Evolutionary conservation across 305 asterid genomes (phyloP), one percentile per base, ranked within the genome.

Genomic region (Plantago coronopus): DNA sequence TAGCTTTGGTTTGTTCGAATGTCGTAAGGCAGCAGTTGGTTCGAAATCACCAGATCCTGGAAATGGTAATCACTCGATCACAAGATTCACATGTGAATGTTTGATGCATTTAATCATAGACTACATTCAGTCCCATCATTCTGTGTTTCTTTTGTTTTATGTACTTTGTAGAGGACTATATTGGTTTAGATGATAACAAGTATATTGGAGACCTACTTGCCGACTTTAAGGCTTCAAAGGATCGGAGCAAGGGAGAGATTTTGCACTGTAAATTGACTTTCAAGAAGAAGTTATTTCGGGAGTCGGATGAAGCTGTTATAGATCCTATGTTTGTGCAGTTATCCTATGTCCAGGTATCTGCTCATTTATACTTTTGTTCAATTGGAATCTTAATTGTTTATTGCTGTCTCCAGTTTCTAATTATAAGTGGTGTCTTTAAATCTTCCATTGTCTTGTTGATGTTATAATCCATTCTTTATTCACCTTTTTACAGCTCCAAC

Each of bases 281-380:
- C 72, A 93, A 89, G 74, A 93, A 93, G 82, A 93, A 87, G 83
- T 78, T 93, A 69, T 93, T 93, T 69, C 87, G 99, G 69, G 99
- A 93, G 81, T 82, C 91, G 17, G 99, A 93, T 78, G 99, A 93
- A 79, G 86, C 96, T 71, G 77, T 87, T 63, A 69, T 88, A 54
- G 99, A 89, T 69, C 83, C 88, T 50, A 93, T 93, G 99, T 93
- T 93, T 73, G 79, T 85, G 84, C 99, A 93, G 76, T 68, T 93
- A 66, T 93, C 89, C 31, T 93, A 83, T 78, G 99, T 93, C 64
- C 99, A 93, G 72, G 99, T 87, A 79, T 68, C 88, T 48, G 19
- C 46, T 27, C 1, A 48, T n/a, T 50, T 43, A 38, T 29, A 7
- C 51, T 17, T 53, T 46, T 68, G 38, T 34, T 0, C 31, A 25